Percentiles rank a stretch among this genome's conserved stretches.
Evolutionary conservation across 1,139 yeast species (phyloP).

Genomic region (Protomyces inouyei): DNA sequence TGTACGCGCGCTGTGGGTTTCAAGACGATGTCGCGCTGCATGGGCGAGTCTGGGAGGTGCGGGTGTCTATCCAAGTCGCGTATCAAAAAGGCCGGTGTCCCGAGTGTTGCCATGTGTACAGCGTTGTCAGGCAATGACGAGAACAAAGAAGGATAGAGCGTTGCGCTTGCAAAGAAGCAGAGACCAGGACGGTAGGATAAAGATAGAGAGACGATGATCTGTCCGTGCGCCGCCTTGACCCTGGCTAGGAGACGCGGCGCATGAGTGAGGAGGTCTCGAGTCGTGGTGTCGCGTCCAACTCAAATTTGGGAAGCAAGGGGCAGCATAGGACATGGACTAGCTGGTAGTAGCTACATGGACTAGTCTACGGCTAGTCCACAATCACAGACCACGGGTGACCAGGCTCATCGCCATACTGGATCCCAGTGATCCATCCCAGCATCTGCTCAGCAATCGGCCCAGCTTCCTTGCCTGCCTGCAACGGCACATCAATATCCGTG

Average conservation of each 20-base stretch:
- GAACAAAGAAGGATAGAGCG: too few relatives aligned
- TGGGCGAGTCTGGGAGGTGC: constrained; percentile 10
- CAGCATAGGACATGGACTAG: too few relatives aligned
- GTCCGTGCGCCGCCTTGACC: too few relatives aligned
- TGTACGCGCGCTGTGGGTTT: not conserved
- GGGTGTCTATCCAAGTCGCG: constrained; percentile 25
- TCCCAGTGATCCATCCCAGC: constrained; percentile 76
- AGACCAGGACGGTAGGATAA: too few relatives aligned
- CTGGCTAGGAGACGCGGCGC: too few relatives aligned
- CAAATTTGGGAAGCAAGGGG: too few relatives aligned
- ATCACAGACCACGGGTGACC: constrained; percentile 22
- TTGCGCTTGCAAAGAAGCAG: too few relatives aligned
- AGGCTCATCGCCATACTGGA: constrained; percentile 74
- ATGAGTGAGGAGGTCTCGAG: too few relatives aligned
- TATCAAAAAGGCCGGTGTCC: constrained; percentile 9
- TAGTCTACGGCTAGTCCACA: not conserved
- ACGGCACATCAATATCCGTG: constrained; percentile 66
- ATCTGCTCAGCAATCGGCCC: constrained; percentile 75
- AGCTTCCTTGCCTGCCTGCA: constrained; percentile 66
- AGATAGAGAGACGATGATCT: too few relatives aligned
- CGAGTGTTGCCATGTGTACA: not conserved
- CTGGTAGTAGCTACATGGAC: too few relatives aligned
- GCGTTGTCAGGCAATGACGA: not conserved
- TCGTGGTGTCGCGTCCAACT: too few relatives aligned
- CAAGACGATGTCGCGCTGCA: not conserved